phyloP scores from a whole-genome alignment of 2,329 filamentous ascomycete species.

The Gaeumannomyces sp. region DNA sequence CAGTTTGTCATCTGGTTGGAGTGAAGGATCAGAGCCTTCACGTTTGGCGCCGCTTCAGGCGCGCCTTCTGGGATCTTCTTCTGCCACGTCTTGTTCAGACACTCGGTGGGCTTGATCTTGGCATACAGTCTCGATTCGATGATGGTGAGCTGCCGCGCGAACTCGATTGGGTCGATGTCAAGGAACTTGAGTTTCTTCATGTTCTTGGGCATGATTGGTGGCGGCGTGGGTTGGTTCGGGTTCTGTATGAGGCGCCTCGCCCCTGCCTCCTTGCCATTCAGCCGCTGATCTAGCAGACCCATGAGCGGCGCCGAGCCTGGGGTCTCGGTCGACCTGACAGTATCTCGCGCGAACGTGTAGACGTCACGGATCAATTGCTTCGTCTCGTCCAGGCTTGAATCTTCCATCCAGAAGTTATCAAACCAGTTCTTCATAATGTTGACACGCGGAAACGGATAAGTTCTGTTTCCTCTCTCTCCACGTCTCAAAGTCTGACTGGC shows the following conservation, averaged over 20 bases:
- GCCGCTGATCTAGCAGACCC: slow-evolving; percentile 79
- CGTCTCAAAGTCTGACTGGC: slow-evolving; percentile 66
- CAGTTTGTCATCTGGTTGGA: slow-evolving; percentile 99
- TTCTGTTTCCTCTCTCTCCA: slow-evolving; percentile 94
- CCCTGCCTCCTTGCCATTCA: slow-evolving; percentile 80
- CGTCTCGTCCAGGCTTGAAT: slow-evolving; percentile 68
- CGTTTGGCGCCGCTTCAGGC: slow-evolving; percentile 82
- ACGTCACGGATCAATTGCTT: slow-evolving; percentile 82
- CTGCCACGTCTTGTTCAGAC: slow-evolving; percentile 97
- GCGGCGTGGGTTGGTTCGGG: slow-evolving; percentile 71
- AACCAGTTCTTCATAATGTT: slow-evolving; percentile 99
- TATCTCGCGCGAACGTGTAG: slow-evolving; percentile 84
- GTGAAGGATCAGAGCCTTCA: slow-evolving; percentile 93
- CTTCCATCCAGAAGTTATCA: slow-evolving; percentile 98
- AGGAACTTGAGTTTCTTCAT: slow-evolving; percentile 99
- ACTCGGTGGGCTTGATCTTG: slow-evolving; percentile 94
- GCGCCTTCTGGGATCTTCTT: slow-evolving; percentile 83
- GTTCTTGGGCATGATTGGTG: slow-evolving; percentile 93
- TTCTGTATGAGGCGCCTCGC: slow-evolving; percentile 84
- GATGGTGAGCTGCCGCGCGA: slow-evolving; percentile 94
- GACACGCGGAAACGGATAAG: slow-evolving; percentile 93
- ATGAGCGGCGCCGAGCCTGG: slow-evolving; percentile 81
- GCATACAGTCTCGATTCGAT: slow-evolving; percentile 92
- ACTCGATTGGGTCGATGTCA: slow-evolving; percentile 92
- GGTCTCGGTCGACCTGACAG: slow-evolving; percentile 87